These are phyloP conservation scores for Arabidopsis lyrata DNA, from an alignment of 441 rosid genomes.

Conservation along the genomic window DNA sequence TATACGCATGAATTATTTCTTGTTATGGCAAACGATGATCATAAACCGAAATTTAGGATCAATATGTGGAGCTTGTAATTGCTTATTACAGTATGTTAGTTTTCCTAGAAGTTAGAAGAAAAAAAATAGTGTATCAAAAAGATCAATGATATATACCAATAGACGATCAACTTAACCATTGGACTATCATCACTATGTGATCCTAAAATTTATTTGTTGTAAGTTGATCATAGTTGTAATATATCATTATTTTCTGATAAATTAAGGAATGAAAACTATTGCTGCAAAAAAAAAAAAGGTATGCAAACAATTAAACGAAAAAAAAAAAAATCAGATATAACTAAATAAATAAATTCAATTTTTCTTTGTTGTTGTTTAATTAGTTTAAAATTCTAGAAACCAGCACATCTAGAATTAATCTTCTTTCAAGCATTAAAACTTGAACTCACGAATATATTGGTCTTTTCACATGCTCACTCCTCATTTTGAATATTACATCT, in stretches of 20 bases:
- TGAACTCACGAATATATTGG: not conserved
- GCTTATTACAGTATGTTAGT: not conserved
- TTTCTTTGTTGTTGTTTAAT: not conserved
- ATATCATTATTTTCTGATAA: not conserved
- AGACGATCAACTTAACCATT: not conserved
- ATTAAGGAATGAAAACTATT: not conserved
- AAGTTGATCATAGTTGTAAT: not conserved
- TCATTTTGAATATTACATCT: constrained; percentile 5
- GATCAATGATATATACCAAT: not conserved
- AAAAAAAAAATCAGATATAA: not conserved
- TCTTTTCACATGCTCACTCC: not conserved
- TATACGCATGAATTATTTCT: not conserved
- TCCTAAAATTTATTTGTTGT: not conserved
- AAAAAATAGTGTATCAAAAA: not conserved
- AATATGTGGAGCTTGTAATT: not conserved
- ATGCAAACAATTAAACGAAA: too few relatives aligned
- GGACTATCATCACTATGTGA: not conserved
- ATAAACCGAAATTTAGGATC: not conserved
- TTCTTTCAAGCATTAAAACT: not conserved
- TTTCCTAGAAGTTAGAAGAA: not conserved
- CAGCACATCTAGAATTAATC: not conserved
- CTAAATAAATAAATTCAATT: not conserved
- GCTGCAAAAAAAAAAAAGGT: too few relatives aligned
- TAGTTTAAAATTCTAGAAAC: not conserved
- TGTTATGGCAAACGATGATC: not conserved